Evolutionary conservation across 2,329 filamentous ascomycete species (phyloP).

Genomic region (Myotisia sp.): DNA sequence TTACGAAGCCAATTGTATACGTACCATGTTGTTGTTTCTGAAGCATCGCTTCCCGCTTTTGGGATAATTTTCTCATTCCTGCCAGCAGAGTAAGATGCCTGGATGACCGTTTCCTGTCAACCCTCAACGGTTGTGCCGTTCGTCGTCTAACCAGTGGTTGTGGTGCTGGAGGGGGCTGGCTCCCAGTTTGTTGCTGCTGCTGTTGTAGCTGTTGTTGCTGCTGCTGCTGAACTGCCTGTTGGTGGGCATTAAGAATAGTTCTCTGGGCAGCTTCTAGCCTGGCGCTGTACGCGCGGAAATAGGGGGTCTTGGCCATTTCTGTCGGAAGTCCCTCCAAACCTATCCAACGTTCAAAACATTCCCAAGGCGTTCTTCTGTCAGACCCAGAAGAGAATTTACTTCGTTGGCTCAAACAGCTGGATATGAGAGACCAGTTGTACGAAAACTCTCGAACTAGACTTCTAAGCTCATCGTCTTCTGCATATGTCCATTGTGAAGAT

Average conservation of each 20-base stretch:
- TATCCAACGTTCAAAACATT: constrained; percentile 96
- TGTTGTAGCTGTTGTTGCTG: constrained; percentile 36
- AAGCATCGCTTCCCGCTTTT: constrained; percentile 72
- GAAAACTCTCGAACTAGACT: constrained; percentile 78
- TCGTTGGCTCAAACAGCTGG: constrained; percentile 58
- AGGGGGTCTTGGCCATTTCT: constrained; percentile 90
- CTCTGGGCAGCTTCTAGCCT: constrained; percentile 49
- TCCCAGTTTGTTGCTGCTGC: constrained; percentile 10
- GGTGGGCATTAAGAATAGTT: constrained; percentile 44
- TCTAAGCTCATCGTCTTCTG: constrained; percentile 82
- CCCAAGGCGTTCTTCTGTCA: constrained; percentile 88
- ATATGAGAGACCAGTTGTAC: constrained; percentile 95
- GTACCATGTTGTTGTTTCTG: constrained; percentile 75
- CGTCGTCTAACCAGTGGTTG: constrained; percentile 48
- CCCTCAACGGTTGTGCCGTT: constrained; percentile 62
- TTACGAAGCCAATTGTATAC: no score
- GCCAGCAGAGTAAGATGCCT: constrained; percentile 82
- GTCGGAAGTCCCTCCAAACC: constrained; percentile 76
- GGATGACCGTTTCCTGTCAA: constrained; percentile 74
- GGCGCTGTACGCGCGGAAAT: constrained; percentile 65
- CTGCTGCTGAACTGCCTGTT: constrained; percentile 35
- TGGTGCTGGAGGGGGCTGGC: constrained; percentile 36
- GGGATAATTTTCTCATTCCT: constrained; percentile 86
- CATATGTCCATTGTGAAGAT: constrained; percentile 79
- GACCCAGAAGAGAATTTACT: constrained; percentile 71